Base-by-base conservation (phyloP, 495 filamentous ascomycete species). In the Xylaria cubensis region DNA sequence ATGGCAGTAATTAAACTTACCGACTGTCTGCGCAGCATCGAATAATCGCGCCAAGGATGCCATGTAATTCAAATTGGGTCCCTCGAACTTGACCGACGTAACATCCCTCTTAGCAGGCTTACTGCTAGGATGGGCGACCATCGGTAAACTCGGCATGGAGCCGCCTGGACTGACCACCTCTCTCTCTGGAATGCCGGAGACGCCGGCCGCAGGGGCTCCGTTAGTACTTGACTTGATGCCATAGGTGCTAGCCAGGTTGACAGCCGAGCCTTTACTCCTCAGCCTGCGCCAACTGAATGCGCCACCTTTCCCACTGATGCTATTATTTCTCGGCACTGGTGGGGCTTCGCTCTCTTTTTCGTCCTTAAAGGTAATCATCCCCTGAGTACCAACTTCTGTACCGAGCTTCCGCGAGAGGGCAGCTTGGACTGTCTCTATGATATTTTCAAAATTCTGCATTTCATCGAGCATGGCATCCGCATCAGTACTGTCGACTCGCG, bases 391-490 rank as follows among this genome's bases (percentile, higher is more conserved):
- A 50, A 99, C 97, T 75, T 99, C 96, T 72, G 85, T 91, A 19
- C 96, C 95, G 3, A 99, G 86, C 76, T 94, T 97, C 78, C 95
- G 95, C 7, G 90, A 80, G 34, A 99, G 84, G 15, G 86, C 84
- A 10, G 86, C 79, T 80, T 97, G 94, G 0, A 92, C 93, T 76
- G 94, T 91, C 76, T 98, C 96, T 39, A 99, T 86, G 46, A 98
- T 86, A 67, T 84, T 86, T 81, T 99, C 96, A 36, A 99, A 86
- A n/a, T 89, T 84, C 77, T 98, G 93, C 93, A 99, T 97, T 79
- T 99, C 96, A 75, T 97, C 95, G 41, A 97, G 83, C 19, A 99
- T 90, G 24, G 94, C 93, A 74, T 97, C 94, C 2, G 95, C 93
- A 79, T 98, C 95, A 72, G 90, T 91, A 2, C 90, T 94, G 74